These are phyloP conservation scores for Prasinococcaceae sp. DNA, from an alignment of 139 green algal genomes.

Conservation along the genomic window DNA sequence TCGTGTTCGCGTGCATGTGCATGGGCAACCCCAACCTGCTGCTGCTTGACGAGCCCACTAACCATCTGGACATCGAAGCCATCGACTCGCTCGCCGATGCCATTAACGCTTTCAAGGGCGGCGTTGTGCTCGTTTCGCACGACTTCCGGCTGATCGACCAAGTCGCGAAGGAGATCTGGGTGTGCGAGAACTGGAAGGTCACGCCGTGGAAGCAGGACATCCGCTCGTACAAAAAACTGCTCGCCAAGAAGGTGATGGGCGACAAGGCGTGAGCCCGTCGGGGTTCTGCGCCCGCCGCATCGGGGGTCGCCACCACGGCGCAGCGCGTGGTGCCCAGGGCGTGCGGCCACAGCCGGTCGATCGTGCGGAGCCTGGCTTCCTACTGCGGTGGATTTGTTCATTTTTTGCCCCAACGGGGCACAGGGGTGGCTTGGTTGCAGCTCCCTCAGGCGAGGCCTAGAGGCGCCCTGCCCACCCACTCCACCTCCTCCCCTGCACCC, in stretches of 20 bases:
- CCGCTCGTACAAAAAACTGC: constrained; percentile 66
- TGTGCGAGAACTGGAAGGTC: constrained; percentile 59
- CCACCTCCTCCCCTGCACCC: no score
- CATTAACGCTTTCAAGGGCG: constrained; percentile 59
- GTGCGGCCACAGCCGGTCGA: no score
- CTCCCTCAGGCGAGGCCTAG: no score
- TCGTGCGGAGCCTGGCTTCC: no score
- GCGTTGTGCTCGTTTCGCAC: constrained; percentile 33
- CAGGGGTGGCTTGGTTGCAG: no score
- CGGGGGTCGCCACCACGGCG: no score
- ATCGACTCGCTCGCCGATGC: constrained; percentile 71
- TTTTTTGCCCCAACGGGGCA: no score
- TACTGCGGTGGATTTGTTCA: no score
- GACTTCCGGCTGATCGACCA: constrained; percentile 39
- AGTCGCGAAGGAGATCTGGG: constrained; percentile 83
- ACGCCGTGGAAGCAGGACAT: constrained; percentile 69
- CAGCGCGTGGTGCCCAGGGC: no score
- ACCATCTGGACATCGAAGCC: constrained; percentile 87
- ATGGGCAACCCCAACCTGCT: constrained; percentile 75
- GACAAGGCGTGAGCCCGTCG: no score
- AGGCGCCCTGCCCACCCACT: no score
- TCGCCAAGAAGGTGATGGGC: constrained; percentile 39
- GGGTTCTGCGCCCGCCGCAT: no score
- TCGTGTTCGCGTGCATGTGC: constrained; percentile 85
- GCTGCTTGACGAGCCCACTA: constrained; percentile 54